phyloP scores from a whole-genome alignment of 1,284 basidiomycete genomes.

The Fomitopsis pinicola region DNA sequence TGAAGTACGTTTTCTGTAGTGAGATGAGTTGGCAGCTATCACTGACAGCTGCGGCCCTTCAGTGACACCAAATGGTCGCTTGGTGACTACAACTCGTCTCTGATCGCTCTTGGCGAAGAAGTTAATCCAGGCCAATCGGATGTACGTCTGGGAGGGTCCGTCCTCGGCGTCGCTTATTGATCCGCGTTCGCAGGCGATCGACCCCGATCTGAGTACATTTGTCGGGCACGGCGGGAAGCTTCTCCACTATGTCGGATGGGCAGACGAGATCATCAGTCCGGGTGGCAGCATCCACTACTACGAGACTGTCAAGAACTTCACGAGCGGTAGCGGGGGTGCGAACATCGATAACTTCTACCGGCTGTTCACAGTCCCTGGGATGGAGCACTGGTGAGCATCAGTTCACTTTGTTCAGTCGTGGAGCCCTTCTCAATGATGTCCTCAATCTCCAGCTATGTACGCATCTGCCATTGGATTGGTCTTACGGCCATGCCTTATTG shows the following conservation, averaged over 20 bases:
- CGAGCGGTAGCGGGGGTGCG: conserved; percentile 14
- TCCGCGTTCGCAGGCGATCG: conserved; percentile 13
- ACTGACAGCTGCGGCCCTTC: neutral
- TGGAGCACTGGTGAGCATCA: conserved; percentile 31
- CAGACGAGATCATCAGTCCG: conserved; percentile 31
- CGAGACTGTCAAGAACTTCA: conserved; percentile 27
- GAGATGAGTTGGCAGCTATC: neutral
- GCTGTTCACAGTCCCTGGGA: conserved; percentile 38
- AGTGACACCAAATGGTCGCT: conserved; percentile 19
- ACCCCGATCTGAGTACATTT: conserved; percentile 24
- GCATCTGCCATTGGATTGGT: neutral
- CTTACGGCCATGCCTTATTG: neutral
- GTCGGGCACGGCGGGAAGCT: conserved; percentile 25
- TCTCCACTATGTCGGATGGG: conserved; percentile 28
- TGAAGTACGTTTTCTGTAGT: conserved; percentile 11
- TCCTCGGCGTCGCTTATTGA: neutral
- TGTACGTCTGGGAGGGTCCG: neutral
- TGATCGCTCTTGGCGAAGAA: conserved; percentile 13
- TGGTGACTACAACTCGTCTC: conserved; percentile 13
- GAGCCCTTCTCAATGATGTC: neutral
- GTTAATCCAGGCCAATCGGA: conserved; percentile 18
- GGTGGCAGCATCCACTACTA: conserved; percentile 32
- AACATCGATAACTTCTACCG: conserved; percentile 33
- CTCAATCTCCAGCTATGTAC: neutral
- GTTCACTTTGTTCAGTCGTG: neutral